Evolutionary conservation across 371 early-diverging fungal species (phyloP).

Genomic region (Aphelidium insulamus): DNA sequence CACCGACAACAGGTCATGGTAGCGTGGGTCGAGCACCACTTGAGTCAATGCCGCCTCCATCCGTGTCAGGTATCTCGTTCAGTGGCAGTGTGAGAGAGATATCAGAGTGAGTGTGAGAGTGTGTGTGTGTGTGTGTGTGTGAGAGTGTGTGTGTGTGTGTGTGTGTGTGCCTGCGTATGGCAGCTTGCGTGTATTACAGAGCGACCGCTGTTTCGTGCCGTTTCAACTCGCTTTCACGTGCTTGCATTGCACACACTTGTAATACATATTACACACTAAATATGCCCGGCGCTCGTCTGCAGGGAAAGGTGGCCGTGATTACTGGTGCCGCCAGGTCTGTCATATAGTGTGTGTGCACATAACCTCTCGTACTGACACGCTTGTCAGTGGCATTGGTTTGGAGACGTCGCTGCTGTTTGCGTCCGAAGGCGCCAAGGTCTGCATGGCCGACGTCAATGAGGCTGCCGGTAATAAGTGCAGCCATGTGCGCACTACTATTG

Average conservation of each 20-base stretch:
- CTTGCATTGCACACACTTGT: background rate
- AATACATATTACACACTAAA: constrained; percentile 2
- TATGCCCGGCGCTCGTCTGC: constrained; percentile 16
- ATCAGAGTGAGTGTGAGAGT: no score
- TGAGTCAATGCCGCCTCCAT: no score
- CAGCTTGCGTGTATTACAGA: no score
- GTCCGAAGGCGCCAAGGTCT: constrained; percentile 58
- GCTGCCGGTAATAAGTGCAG: constrained; percentile 19
- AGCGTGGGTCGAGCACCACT: constrained; percentile 40
- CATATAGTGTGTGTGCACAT: background rate
- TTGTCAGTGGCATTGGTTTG: constrained; percentile 51
- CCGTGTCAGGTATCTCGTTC: no score
- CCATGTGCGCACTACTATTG: no score
- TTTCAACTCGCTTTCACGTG: no score
- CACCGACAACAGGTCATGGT: constrained; percentile 60
- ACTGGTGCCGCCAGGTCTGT: constrained; percentile 56
- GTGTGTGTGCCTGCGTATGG: no score
- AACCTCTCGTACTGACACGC: background rate
- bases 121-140: no score
- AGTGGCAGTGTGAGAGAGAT: no score
- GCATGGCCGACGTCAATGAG: constrained; percentile 51
- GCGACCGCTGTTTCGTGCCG: no score
- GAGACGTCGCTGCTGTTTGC: constrained; percentile 51
- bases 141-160: no score
- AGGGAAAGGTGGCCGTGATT: constrained; percentile 58